Evolutionary conservation across 805 yeast species (phyloP).

Genomic region (Nakazawaea holstii): DNA sequence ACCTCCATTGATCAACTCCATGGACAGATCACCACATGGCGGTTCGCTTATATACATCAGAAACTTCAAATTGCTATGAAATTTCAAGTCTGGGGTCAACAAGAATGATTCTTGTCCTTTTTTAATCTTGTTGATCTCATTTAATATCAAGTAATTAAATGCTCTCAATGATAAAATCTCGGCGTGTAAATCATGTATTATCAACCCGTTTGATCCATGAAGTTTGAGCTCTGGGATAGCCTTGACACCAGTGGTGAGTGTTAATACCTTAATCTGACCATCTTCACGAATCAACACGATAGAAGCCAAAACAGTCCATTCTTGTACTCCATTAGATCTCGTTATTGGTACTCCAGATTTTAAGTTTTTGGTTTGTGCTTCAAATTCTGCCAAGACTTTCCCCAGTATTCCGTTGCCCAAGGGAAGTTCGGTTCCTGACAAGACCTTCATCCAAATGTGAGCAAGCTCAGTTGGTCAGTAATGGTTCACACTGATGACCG

Average conservation of each 20-base stretch:
- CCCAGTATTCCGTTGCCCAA: constrained; percentile 16
- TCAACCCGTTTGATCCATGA: constrained; percentile 42
- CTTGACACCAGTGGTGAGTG: constrained; percentile 80
- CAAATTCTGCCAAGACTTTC: constrained; percentile 22
- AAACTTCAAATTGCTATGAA: constrained; percentile 36
- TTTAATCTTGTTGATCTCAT: constrained; percentile 32
- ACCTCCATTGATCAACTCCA: constrained; percentile 32
- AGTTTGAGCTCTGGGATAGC: constrained; percentile 52
- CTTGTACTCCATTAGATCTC: constrained; percentile 60
- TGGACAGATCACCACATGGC: constrained; percentile 91
- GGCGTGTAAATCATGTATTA: constrained; percentile 89
- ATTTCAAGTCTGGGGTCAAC: not conserved
- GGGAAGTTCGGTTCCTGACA: not conserved
- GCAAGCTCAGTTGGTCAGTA: too few species aligned
- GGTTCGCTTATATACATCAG: constrained; percentile 66
- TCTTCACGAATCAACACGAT: constrained; percentile 30
- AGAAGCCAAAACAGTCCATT: constrained; percentile 85
- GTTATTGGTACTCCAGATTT: constrained; percentile 50
- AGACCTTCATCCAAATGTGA: not conserved
- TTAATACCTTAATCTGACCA: constrained; percentile 30
- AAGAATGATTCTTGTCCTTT: constrained; percentile 10
- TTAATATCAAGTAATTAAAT: constrained; percentile 56
- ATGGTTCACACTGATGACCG: too few species aligned
- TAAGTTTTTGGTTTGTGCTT: constrained; percentile 14
- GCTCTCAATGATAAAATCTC: constrained; percentile 72